Evolutionary conservation across 2,329 filamentous ascomycete species (phyloP).

Genomic region (Aspergillus felis): DNA sequence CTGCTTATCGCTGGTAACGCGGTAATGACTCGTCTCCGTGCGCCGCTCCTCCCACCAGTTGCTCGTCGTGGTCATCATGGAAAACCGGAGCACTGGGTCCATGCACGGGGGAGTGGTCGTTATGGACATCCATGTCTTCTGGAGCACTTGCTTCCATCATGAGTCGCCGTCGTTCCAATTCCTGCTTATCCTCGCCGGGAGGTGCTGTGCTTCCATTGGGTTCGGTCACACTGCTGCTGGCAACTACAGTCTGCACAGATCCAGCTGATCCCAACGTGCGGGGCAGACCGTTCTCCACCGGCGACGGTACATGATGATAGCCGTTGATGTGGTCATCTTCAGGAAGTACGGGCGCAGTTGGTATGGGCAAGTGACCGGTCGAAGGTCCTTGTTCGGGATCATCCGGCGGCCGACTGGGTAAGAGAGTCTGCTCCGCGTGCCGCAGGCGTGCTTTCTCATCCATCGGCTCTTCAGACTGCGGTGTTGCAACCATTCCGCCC

Average conservation of each 20-base stretch:
- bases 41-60: conserved; percentile 37
- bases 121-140: conserved; percentile 16
- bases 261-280: conserved; percentile 25
- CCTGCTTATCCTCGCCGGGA: conserved; percentile 68
- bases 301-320: conserved; percentile 27
- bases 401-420: conserved; percentile 73
- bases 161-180: conserved; percentile 65
- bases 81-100: conserved; percentile 58
- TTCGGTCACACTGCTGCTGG: conserved; percentile 40
- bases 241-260: conserved; percentile 28
- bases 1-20: conserved; percentile 39
- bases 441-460: conserved; percentile 80
- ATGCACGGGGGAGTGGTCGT: conserved; percentile 8
- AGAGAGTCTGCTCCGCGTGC: conserved; percentile 69
- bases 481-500: conserved; percentile 35
- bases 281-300: conserved; percentile 15
- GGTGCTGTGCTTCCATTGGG: conserved; percentile 33
- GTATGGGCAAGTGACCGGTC: conserved; percentile 28
- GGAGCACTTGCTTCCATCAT: conserved; percentile 63
- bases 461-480: conserved; percentile 57
- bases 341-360: conserved; percentile 44
- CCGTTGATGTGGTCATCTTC: conserved; percentile 54
- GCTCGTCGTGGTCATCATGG: conserved; percentile 55
- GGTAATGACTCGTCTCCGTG: conserved; percentile 40
- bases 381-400: conserved; percentile 46